phyloP scores from a whole-genome alignment of 1,284 basidiomycete genomes.

The Anthracocystis setariae region DNA sequence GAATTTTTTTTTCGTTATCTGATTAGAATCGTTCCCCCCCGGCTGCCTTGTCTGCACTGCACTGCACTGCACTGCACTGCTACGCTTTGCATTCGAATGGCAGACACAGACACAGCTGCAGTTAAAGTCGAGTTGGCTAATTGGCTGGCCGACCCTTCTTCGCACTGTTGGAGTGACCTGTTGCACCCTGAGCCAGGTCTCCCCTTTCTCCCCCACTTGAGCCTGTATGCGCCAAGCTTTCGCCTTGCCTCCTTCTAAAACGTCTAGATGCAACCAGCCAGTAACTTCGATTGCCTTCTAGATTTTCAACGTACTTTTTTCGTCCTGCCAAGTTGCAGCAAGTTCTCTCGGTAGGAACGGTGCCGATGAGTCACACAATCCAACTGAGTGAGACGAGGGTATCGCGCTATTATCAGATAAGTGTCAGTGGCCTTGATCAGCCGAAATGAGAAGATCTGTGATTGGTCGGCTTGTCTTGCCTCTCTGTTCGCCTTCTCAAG shows the following conservation, averaged over 20 bases:
- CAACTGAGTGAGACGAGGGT: neutral
- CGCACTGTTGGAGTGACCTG: neutral
- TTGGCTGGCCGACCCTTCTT: conserved; percentile 3
- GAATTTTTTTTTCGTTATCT: conserved; percentile 25
- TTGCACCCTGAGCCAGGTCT: neutral
- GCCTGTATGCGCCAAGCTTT: neutral
- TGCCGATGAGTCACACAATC: conserved; percentile 13
- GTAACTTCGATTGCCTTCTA: too few relatives aligned
- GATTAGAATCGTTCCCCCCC: conserved; percentile 6
- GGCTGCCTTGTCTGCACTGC: too few relatives aligned
- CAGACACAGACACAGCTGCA: neutral
- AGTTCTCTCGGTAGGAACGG: neutral
- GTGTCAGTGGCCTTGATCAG: conserved; percentile 2
- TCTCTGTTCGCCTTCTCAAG: too few relatives aligned
- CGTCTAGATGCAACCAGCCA: too few relatives aligned
- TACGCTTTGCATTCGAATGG: too few relatives aligned
- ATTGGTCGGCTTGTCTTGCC: neutral
- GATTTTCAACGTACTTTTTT: too few relatives aligned
- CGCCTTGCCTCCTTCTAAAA: too few relatives aligned
- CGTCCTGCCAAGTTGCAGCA: conserved; percentile 10
- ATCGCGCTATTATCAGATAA: conserved; percentile 34
- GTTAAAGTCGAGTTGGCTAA: conserved; percentile 15
- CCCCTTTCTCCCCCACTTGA: neutral
- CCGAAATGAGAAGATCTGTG: neutral
- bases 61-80: too few relatives aligned